phyloP scores from a whole-genome alignment of 306 rosid genomes.

The Senna tora region DNA sequence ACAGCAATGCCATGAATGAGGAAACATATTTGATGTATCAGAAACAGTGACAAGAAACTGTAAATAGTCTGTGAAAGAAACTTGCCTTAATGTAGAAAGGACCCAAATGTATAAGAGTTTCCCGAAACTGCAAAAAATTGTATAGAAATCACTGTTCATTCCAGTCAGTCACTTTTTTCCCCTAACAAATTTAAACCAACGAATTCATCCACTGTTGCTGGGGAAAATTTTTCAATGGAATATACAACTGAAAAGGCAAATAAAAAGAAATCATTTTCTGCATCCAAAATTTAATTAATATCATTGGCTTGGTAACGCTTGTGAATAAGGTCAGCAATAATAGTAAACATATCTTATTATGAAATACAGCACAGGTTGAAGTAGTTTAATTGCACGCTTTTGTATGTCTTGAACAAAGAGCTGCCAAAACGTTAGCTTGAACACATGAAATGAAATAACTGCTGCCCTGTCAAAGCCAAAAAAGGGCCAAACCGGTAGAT shows the following conservation, averaged over 20 bases:
- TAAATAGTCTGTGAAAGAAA: conserved; percentile 38
- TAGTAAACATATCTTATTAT: neutral
- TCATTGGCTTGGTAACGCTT: conserved; percentile 21
- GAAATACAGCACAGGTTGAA: neutral
- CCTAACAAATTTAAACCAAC: conserved; percentile 36
- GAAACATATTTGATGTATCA: conserved; percentile 3
- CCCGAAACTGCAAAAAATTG: conserved; percentile 84
- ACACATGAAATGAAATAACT: conserved; percentile 78
- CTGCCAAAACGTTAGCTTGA: conserved; percentile 75
- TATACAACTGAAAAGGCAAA: neutral
- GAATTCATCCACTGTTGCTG: conserved; percentile 29
- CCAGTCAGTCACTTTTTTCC: conserved; percentile 32
- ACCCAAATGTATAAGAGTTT: conserved; percentile 91
- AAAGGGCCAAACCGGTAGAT: conserved; percentile 77
- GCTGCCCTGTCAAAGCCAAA: conserved; percentile 89
- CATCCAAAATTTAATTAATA: neutral
- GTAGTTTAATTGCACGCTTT: conserved; percentile 60
- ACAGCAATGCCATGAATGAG: conserved; percentile 26
- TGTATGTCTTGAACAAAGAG: conserved; percentile 65
- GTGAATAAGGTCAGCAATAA: conserved; percentile 4
- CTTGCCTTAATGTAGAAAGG: conserved; percentile 98
- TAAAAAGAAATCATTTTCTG: neutral
- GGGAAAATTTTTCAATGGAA: conserved; percentile 15
- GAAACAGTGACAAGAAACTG: conserved; percentile 13
- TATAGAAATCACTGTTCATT: conserved; percentile 42